phyloP scores from a whole-genome alignment of 441 rosid genomes.

The Populus hybrid region DNA sequence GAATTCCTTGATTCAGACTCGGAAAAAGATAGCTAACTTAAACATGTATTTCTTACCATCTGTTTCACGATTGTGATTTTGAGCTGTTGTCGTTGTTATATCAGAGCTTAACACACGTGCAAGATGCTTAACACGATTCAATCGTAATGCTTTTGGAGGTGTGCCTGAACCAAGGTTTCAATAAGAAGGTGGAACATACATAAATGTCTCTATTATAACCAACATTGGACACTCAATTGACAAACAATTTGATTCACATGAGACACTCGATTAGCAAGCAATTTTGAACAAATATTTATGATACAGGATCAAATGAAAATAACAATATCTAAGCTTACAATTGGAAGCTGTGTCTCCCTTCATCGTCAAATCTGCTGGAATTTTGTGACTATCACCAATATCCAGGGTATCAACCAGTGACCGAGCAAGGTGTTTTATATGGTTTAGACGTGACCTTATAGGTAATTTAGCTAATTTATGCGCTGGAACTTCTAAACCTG shows the following conservation, averaged over 20 bases:
- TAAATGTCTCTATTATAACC: not conserved
- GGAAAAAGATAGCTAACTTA: not conserved
- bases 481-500: constrained; percentile 61
- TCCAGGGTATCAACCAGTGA: constrained; percentile 36
- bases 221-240: not conserved
- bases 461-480: constrained; percentile 46
- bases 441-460: constrained; percentile 58
- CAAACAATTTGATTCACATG: not conserved
- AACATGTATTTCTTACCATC: constrained; percentile 31
- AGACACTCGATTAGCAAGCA: not conserved
- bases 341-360: constrained; percentile 32
- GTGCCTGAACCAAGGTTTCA: constrained; percentile 40
- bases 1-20: constrained; percentile 3
- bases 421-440: constrained; percentile 76
- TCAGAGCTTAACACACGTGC: constrained; percentile 47
- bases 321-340: constrained; percentile 39
- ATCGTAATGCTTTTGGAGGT: constrained; percentile 52
- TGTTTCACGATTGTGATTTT: constrained; percentile 23
- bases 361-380: constrained; percentile 26
- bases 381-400: constrained; percentile 17
- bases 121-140: constrained; percentile 65
- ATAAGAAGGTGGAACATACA: not conserved
- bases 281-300: not conserved
- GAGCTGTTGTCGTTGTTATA: constrained; percentile 18
- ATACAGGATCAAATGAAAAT: not conserved